These are phyloP conservation scores for Earliella scabrosa DNA, from an alignment of 1,284 basidiomycete species.

Conservation along the genomic window DNA sequence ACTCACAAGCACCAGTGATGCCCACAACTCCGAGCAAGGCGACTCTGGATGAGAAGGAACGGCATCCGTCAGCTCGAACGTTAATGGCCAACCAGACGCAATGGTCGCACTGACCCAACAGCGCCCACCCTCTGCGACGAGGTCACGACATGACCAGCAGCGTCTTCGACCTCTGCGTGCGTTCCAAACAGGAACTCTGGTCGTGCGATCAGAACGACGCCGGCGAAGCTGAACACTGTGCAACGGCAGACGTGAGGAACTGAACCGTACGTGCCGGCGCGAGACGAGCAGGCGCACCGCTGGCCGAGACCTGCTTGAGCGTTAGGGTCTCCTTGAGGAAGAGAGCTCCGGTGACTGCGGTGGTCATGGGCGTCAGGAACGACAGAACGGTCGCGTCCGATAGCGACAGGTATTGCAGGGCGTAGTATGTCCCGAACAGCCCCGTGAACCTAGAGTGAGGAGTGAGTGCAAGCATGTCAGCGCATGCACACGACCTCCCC, in stretches of 20 bases:
- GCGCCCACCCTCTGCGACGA: slow-evolving; percentile 39
- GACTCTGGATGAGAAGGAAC: slow-evolving; percentile 39
- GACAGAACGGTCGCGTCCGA: slow-evolving; percentile 79
- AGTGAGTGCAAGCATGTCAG: not conserved
- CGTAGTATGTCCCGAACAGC: slow-evolving; percentile 69
- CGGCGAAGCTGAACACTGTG: slow-evolving; percentile 46
- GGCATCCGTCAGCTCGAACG: not conserved
- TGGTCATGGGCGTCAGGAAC: slow-evolving; percentile 73
- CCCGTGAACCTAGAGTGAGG: slow-evolving; percentile 52
- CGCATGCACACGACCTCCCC: not conserved
- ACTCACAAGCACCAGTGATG: slow-evolving; percentile 59
- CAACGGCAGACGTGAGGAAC: not conserved
- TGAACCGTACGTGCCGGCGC: slow-evolving; percentile 5
- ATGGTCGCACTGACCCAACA: slow-evolving; percentile 33
- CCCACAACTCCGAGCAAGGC: slow-evolving; percentile 63
- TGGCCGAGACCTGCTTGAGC: slow-evolving; percentile 61
- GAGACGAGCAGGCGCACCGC: slow-evolving; percentile 49
- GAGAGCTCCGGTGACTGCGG: slow-evolving; percentile 66
- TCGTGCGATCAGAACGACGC: slow-evolving; percentile 54
- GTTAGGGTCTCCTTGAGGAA: slow-evolving; percentile 72
- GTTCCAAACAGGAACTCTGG: slow-evolving; percentile 37
- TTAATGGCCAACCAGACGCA: not conserved
- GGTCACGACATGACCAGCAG: slow-evolving; percentile 19
- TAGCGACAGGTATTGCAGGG: slow-evolving; percentile 58
- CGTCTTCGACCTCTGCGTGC: slow-evolving; percentile 7